Conservation (phyloP, 2,329 filamentous ascomycete genomes). For the Pseudogymnoascus pannorum region DNA sequence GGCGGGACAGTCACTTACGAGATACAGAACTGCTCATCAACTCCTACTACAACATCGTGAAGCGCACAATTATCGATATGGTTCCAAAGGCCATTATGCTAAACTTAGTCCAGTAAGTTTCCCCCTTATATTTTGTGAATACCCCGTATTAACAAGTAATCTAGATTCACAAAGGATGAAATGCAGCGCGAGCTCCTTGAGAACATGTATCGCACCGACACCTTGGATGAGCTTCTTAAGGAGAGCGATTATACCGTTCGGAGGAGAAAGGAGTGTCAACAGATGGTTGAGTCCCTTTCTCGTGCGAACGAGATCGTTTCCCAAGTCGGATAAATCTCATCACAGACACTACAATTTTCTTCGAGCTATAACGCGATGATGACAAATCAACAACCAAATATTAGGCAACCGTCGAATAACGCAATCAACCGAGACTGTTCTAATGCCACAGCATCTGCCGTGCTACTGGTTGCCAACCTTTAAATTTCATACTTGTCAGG, state of each 20-base stretch:
- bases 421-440: slow-evolving; percentile 1
- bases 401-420: slow-evolving; percentile 2
- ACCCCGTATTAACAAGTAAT: slow-evolving; percentile 14
- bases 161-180: slow-evolving; percentile 87
- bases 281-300: slow-evolving; percentile 92
- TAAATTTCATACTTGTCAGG: slow-evolving; percentile 4
- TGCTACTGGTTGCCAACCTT: not conserved
- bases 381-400: not conserved
- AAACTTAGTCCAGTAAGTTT: slow-evolving; percentile 81
- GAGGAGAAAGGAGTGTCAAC: slow-evolving; percentile 93
- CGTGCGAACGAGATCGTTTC: slow-evolving; percentile 95
- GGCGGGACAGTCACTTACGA: slow-evolving; percentile 16
- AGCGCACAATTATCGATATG: slow-evolving; percentile 99
- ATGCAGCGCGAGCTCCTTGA: slow-evolving; percentile 97
- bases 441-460: not conserved
- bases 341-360: not conserved
- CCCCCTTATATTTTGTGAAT: not conserved
- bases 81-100: slow-evolving; percentile 99
- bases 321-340: slow-evolving; percentile 42
- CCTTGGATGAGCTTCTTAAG: slow-evolving; percentile 89
- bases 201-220: slow-evolving; percentile 90
- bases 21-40: slow-evolving; percentile 81
- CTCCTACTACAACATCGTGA: slow-evolving; percentile 97
- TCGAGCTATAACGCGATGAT: slow-evolving; percentile 7
- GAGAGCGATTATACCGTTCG: slow-evolving; percentile 96